Percentiles rank a stretch among this genome's conserved stretches.
Conservation (phyloP, 2,329 filamentous ascomycete species). For the Cercospora sp. region DNA sequence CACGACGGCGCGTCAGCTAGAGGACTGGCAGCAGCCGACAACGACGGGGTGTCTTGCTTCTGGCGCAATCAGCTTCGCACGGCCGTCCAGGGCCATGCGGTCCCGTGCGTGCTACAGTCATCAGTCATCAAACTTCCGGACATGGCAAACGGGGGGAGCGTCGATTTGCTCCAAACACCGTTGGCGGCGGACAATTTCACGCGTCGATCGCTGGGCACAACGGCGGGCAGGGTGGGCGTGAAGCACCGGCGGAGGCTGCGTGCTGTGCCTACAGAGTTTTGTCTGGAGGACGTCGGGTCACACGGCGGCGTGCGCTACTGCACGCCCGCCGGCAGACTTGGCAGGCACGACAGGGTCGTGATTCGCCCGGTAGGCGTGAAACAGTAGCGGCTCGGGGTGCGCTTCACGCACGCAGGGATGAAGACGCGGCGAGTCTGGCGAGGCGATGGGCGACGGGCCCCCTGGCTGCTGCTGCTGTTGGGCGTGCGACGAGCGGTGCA, state of each 20-base stretch:
- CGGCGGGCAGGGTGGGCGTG: not conserved
- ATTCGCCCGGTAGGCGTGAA: constrained; percentile 2
- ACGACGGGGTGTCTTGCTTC: not conserved
- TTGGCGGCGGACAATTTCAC: not conserved
- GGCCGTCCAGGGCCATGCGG: no score
- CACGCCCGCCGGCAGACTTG: not conserved
- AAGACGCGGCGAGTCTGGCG: not conserved
- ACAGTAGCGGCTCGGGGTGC: constrained; percentile 6
- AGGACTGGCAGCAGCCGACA: not conserved
- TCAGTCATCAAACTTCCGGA: not conserved
- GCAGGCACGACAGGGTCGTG: constrained; percentile 1
- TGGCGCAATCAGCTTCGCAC: no score
- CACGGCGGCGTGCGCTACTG: constrained; percentile 3
- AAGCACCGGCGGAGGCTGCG: not conserved
- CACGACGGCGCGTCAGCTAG: constrained; percentile 15
- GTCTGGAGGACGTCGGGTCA: constrained; percentile 7
- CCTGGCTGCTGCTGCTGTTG: constrained; percentile 2
- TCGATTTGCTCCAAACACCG: not conserved
- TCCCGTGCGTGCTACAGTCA: not conserved
- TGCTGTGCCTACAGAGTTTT: constrained; percentile 2
- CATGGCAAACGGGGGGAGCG: not conserved
- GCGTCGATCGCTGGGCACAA: not conserved
- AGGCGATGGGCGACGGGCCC: not conserved
- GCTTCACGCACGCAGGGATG: not conserved
- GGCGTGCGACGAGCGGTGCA: not conserved